A percentile compares a stretch with the other conserved stretches of the same genome.
phyloP scores from a whole-genome alignment of 2,329 filamentous ascomycete species.

The Sclerotinia borealis region DNA sequence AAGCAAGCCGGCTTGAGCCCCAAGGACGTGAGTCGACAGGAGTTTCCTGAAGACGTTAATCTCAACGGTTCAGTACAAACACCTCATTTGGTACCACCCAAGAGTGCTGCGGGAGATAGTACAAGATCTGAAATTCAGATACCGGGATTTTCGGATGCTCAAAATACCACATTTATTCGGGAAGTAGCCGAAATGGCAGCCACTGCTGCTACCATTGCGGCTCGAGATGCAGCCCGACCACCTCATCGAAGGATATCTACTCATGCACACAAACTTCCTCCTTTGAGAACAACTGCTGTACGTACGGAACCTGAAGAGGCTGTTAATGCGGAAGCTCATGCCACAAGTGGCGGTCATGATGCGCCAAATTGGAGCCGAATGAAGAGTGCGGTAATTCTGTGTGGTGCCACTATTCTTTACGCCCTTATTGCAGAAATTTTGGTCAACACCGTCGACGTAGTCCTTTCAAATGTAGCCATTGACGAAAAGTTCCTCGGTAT shows the following conservation, averaged over 20 bases:
- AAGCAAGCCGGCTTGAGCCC: slow-evolving; percentile 69
- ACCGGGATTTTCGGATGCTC: slow-evolving; percentile 70
- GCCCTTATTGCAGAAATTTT: slow-evolving; percentile 97
- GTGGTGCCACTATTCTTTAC: slow-evolving; percentile 85
- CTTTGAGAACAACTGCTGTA: slow-evolving; percentile 32
- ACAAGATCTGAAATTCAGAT: slow-evolving; percentile 45
- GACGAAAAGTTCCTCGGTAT: slow-evolving; percentile 98
- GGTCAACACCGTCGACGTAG: slow-evolving; percentile 95
- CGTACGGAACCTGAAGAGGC: slow-evolving; percentile 27
- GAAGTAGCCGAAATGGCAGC: slow-evolving; percentile 93
- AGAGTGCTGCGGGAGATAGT: slow-evolving; percentile 44
- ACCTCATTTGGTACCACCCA: slow-evolving; percentile 74
- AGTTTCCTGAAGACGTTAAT: slow-evolving; percentile 26
- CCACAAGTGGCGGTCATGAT: slow-evolving; percentile 69
- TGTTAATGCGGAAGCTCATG: slow-evolving; percentile 35
- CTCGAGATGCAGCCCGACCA: slow-evolving; percentile 63
- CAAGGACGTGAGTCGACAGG: slow-evolving; percentile 42
- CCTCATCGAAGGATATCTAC: slow-evolving; percentile 45
- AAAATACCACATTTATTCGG: slow-evolving; percentile 74
- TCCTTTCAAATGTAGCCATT: slow-evolving; percentile 81
- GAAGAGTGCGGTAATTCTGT: slow-evolving; percentile 84
- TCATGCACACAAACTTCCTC: slow-evolving; percentile 27
- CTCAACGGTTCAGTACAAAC: slow-evolving; percentile 44
- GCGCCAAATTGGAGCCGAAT: slow-evolving; percentile 96
- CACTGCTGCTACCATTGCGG: slow-evolving; percentile 80